These are phyloP conservation scores for Globisporangium mamillatum DNA, from an alignment of 352 stramenopile species.

Conservation along the genomic window DNA sequence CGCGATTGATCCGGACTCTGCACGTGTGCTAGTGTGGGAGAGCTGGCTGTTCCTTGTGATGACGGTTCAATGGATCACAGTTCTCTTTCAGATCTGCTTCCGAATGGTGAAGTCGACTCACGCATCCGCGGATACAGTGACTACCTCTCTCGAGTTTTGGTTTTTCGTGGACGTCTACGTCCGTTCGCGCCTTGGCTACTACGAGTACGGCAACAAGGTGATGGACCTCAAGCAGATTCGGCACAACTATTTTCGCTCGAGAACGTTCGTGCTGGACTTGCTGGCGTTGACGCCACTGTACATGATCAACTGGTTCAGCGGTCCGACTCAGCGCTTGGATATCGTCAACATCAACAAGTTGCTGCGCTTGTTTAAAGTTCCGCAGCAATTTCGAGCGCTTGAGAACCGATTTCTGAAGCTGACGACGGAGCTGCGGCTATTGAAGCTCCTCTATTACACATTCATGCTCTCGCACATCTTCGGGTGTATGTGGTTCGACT, in stretches of 20 bases:
- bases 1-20: constrained; percentile 34
- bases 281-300: constrained; percentile 36
- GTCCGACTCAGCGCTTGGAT: constrained; percentile 24
- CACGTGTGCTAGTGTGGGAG: constrained; percentile 30
- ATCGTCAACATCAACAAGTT: constrained; percentile 51
- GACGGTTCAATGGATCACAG: constrained; percentile 35
- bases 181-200: constrained; percentile 33
- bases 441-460: constrained; percentile 48
- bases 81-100: constrained; percentile 39
- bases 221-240: constrained; percentile 32
- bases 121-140: constrained; percentile 10
- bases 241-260: constrained; percentile 29
- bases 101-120: constrained; percentile 21
- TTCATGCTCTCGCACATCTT: constrained; percentile 47
- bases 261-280: constrained; percentile 31
- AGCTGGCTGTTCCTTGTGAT: constrained; percentile 35
- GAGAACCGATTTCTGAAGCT: constrained; percentile 42
- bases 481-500: constrained; percentile 50
- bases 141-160: constrained; percentile 30
- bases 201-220: constrained; percentile 55
- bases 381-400: constrained; percentile 27
- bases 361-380: constrained; percentile 37
- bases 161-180: constrained; percentile 44
- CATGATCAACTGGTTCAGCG: constrained; percentile 28
- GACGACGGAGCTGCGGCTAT: constrained; percentile 34